These are phyloP conservation scores for Exophiala oligosperma DNA, from an alignment of 2,329 filamentous ascomycete species.

Conservation along the genomic window DNA sequence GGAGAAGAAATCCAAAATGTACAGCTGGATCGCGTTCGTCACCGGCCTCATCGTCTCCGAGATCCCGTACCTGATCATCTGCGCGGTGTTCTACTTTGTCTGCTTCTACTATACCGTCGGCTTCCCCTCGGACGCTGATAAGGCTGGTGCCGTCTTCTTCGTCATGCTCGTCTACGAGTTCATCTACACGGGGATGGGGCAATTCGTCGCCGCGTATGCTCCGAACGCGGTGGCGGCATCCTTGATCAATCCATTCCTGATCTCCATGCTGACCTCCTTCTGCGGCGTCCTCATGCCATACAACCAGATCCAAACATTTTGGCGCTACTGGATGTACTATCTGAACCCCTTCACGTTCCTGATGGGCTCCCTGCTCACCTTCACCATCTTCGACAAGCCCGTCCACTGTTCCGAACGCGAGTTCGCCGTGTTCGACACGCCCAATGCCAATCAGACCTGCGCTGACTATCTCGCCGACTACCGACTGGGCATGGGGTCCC, in stretches of 20 bases:
- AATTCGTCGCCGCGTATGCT: slow-evolving; percentile 77
- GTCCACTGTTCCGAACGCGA: slow-evolving; percentile 52
- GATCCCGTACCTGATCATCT: slow-evolving; percentile 65
- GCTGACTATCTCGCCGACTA: slow-evolving; percentile 58
- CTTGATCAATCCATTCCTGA: slow-evolving; percentile 66
- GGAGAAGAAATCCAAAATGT: slow-evolving; percentile 70
- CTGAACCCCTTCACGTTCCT: slow-evolving; percentile 64
- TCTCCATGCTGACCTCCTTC: slow-evolving; percentile 69
- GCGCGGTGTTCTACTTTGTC: slow-evolving; percentile 65
- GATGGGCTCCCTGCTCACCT: slow-evolving; percentile 57
- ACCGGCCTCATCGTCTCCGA: slow-evolving; percentile 69
- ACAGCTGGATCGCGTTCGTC: slow-evolving; percentile 72
- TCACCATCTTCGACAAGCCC: slow-evolving; percentile 49
- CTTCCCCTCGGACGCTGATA: slow-evolving; percentile 57
- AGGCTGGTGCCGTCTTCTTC: slow-evolving; percentile 52
- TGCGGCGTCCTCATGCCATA: slow-evolving; percentile 71
- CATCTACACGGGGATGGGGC: slow-evolving; percentile 70
- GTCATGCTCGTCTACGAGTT: slow-evolving; percentile 74
- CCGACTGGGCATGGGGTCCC: not conserved
- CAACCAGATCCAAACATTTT: slow-evolving; percentile 64
- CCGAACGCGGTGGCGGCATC: slow-evolving; percentile 66
- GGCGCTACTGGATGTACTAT: slow-evolving; percentile 65
- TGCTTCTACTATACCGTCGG: slow-evolving; percentile 74
- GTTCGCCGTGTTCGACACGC: slow-evolving; percentile 47
- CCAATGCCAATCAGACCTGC: slow-evolving; percentile 53